A percentile compares a stretch with the other conserved stretches of the same genome.
Evolutionary conservation across 495 filamentous ascomycete genomes (phyloP).

Genomic region (Aspergillus coremiiformis): DNA sequence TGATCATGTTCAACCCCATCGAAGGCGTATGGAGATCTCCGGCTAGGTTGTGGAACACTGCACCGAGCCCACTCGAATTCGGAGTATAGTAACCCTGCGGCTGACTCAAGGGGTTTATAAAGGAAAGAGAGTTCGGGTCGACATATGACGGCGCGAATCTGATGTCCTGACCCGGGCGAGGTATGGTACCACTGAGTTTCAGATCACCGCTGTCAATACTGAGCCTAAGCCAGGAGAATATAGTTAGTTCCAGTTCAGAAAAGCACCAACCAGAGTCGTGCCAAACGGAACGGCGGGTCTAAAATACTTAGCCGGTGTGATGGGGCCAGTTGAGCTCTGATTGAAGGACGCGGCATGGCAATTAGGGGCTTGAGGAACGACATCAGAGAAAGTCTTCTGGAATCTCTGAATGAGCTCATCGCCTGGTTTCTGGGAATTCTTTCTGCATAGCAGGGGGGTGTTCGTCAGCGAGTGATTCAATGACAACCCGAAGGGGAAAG

Average conservation of each 20-base stretch:
- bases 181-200: slow-evolving; percentile 76
- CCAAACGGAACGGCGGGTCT: neutral
- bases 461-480: slow-evolving; percentile 4
- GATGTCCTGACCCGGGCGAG: slow-evolving; percentile 70
- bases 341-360: slow-evolving; percentile 1
- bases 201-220: slow-evolving; percentile 46
- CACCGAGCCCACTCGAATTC: slow-evolving; percentile 76
- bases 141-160: slow-evolving; percentile 81
- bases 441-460: slow-evolving; percentile 41
- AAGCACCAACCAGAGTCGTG: no score
- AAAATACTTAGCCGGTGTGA: slow-evolving; percentile 26
- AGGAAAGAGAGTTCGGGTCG: slow-evolving; percentile 76
- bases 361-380: slow-evolving; percentile 32
- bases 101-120: slow-evolving; percentile 69
- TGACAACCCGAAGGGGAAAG: neutral
- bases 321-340: slow-evolving; percentile 8
- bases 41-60: slow-evolving; percentile 72
- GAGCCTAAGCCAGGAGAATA: slow-evolving; percentile 21
- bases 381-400: slow-evolving; percentile 68
- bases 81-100: slow-evolving; percentile 81
- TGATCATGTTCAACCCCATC: slow-evolving; percentile 67
- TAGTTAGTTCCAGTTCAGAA: neutral
- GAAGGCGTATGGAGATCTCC: slow-evolving; percentile 88
- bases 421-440: slow-evolving; percentile 78
- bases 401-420: slow-evolving; percentile 80